phyloP scores from a whole-genome alignment of 2,329 filamentous ascomycete species.

The Xenoacremonium recifei region DNA sequence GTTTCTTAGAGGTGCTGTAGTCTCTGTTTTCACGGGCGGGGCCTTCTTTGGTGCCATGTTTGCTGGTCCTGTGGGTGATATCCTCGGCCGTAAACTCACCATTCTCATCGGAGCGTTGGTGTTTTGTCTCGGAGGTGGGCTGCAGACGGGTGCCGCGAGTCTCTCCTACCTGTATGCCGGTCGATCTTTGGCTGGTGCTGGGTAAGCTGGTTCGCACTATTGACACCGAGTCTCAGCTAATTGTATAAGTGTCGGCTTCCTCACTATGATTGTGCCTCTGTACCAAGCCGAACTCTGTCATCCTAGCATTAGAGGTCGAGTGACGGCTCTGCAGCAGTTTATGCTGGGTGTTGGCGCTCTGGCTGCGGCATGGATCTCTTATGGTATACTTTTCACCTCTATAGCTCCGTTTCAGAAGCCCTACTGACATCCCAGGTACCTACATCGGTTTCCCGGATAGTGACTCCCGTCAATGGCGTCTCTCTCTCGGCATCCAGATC shows the following conservation, averaged over 20 bases:
- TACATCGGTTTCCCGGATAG: slow-evolving; percentile 27
- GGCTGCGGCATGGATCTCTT: slow-evolving; percentile 71
- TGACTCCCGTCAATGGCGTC: slow-evolving; percentile 34
- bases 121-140: slow-evolving; percentile 68
- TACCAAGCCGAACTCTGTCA: slow-evolving; percentile 81
- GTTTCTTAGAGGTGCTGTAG: slow-evolving; percentile 29
- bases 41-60: slow-evolving; percentile 68
- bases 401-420: not conserved
- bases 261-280: slow-evolving; percentile 48
- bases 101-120: slow-evolving; percentile 70
- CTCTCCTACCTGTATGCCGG: slow-evolving; percentile 67
- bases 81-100: slow-evolving; percentile 66
- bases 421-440: slow-evolving; percentile 20
- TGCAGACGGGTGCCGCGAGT: slow-evolving; percentile 67
- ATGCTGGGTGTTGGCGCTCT: slow-evolving; percentile 78
- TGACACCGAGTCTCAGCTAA: not conserved
- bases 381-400: slow-evolving; percentile 43
- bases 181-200: slow-evolving; percentile 66
- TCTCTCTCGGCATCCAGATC: slow-evolving; percentile 65
- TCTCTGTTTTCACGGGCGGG: slow-evolving; percentile 76
- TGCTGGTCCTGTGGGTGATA: slow-evolving; percentile 63
- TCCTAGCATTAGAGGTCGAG: slow-evolving; percentile 71
- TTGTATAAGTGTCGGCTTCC: slow-evolving; percentile 42
- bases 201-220: slow-evolving; percentile 22
- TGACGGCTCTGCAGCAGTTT: slow-evolving; percentile 77